Evolutionary conservation across 2,329 filamentous ascomycete genomes (phyloP), one percentile per base, ranked within the genome.

Genomic region (Myotisia sp.): DNA sequence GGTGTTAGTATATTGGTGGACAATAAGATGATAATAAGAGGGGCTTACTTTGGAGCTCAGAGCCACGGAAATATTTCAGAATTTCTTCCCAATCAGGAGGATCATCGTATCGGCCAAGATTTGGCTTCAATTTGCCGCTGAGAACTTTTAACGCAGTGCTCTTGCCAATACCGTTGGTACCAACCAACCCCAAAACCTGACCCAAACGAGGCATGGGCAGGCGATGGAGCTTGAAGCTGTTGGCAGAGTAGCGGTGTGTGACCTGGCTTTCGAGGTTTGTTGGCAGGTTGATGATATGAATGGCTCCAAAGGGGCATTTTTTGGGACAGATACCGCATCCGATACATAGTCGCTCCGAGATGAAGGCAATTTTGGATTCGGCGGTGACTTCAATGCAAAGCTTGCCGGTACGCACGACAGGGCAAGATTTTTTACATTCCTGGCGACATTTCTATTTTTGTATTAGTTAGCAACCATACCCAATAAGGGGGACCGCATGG

Each of bases 161-260:
- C 75, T 98, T 98, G 63, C 90, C 90, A 52, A 95, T 98, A 84
- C 92, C 90, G 75, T 98, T 98, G 50, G 90, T 95, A 59, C 90
- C 92, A 28, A 98, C 92, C 34, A 98, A 71, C 67, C 90, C 90
- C 38, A 98, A 65, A 19, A 98, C 92, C 56, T 95, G 84, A 42
- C 90, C 90, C 20, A 90, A 87, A 41, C 90, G 78, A 43, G 90
- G 90, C 73, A 87, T 94, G 38, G 92, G 90, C 53, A 95, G 71
- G 50, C 92, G 78, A 63, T 98, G 90, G 47, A 98, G 76, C 71
- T 98, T 98, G 76, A 98, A 98, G 67, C 86, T 94, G 71, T 98
- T 98, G 59, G 90, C 87, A 36, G 87, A 92, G 69, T 98, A 98
- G 56, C 90, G 81, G 62, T 98, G 92, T 48, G 90, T 95, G 54